A percentile compares a stretch with the other conserved stretches of the same genome.
phyloP scores from a whole-genome alignment of 805 yeast species.

The Priceomyces medius region DNA sequence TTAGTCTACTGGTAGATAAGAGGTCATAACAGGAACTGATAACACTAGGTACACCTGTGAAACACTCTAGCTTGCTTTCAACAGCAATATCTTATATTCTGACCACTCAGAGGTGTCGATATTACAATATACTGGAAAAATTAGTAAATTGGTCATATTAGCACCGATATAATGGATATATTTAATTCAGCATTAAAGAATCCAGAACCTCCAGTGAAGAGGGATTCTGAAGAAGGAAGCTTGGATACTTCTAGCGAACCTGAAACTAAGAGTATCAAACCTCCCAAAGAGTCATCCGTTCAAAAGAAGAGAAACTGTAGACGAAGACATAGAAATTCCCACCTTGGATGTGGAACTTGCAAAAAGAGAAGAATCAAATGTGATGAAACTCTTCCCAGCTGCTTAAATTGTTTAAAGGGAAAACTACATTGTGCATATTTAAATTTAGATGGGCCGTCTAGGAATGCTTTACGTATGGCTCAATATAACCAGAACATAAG shows the following conservation, averaged over 20 bases:
- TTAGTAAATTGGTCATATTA: no score
- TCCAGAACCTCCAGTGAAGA: slow-evolving; percentile 38
- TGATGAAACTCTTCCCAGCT: slow-evolving; percentile 49
- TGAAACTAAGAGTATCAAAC: slow-evolving; percentile 7
- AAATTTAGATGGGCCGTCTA: slow-evolving; percentile 47
- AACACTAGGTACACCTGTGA: no score
- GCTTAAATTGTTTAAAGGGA: slow-evolving; percentile 48
- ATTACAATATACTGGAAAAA: no score
- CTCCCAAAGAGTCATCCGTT: slow-evolving; percentile 5
- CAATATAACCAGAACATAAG: slow-evolving; percentile 42
- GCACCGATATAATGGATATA: no score
- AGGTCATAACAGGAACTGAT: no score
- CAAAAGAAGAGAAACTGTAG: slow-evolving; percentile 44
- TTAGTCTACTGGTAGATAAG: no score
- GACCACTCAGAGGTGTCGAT: no score
- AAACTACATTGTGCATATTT: slow-evolving; percentile 46
- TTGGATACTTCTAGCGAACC: slow-evolving; percentile 4
- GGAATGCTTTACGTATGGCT: slow-evolving; percentile 50
- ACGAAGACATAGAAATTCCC: slow-evolving; percentile 66
- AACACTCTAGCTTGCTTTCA: no score
- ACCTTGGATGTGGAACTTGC: slow-evolving; percentile 69
- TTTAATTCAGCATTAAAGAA: slow-evolving; percentile 31
- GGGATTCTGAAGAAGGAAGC: slow-evolving; percentile 14
- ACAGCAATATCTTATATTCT: no score
- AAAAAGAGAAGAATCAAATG: slow-evolving; percentile 53